phyloP scores from a whole-genome alignment of 345 rosid species.

The Crucihimalaya himalaica region DNA sequence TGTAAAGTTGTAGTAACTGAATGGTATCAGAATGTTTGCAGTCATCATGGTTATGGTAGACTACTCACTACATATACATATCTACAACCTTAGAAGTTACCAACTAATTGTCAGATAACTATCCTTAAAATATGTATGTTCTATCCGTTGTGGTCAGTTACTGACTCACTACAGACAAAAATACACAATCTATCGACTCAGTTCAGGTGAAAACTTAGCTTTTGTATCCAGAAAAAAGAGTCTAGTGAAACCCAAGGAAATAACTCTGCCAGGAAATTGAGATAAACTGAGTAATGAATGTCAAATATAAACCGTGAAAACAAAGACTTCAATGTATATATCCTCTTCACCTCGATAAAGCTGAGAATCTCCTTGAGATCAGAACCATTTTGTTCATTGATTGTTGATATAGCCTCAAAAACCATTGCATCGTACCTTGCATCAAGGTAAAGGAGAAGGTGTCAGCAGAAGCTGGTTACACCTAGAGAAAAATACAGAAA shows the following conservation, averaged over 20 bases:
- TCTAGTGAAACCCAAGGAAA: neutral
- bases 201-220: neutral
- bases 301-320: slow-evolving; percentile 8
- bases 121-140: neutral
- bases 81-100: neutral
- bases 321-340: neutral
- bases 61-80: neutral
- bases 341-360: slow-evolving; percentile 59
- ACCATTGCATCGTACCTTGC: slow-evolving; percentile 56
- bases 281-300: neutral
- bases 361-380: slow-evolving; percentile 50
- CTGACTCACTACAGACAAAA: neutral
- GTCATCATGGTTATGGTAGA: neutral
- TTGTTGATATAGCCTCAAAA: slow-evolving; percentile 61
- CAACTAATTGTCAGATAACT: neutral
- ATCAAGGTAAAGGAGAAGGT: neutral
- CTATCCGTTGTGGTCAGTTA: neutral
- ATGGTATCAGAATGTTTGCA: neutral
- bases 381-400: slow-evolving; percentile 55
- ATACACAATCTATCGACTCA: slow-evolving; percentile 1
- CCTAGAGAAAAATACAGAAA: neutral
- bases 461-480: neutral
- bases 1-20: neutral
- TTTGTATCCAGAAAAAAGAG: neutral
- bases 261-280: neutral